Evolutionary conservation across 2,329 filamentous ascomycete genomes (phyloP), one percentile per base, ranked within the genome.

Genomic region (Aspergillus pseudoviridinutans): DNA sequence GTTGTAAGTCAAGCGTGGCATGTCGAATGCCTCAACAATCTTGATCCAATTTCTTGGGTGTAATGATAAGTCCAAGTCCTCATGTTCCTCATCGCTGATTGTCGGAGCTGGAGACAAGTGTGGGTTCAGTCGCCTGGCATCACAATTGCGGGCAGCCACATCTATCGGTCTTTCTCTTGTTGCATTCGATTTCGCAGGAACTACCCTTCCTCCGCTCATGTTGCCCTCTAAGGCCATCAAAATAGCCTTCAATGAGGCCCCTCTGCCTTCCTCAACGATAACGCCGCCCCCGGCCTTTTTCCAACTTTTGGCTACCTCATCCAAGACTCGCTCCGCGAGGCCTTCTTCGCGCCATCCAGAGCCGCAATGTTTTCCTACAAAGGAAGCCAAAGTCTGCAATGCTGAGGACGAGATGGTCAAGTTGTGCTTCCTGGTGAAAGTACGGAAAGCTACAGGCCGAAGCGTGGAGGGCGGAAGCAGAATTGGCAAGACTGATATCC

Each of bases 271-370:
- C 54, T 97, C 91, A 2, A 99, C 90, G 63, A 99, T 96, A 54
- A 96, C 90, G 24, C 90, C 90, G 1, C 91, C 91, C 70, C 90
- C 92, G 58, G 88, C 83, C 64, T 88, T 90, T 78, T 97, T 97
- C 95, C 94, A 99, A 64, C 85, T 84, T 73, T 90, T 89, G 1
- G 94, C 92, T 7, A 92, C 86, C 74, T 97, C 94, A 68, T 99
- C 94, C 38, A 99, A 78, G 12, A 97, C 91, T 64, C 88, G 88
- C 74, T 99, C 95, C 2, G 92, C 94, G 32, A 97, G 80, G 0
- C 95, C 93, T 72, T 96, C 92, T 77, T 97, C 92, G 67, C 93
- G 86, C 94, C 94, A 99, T 87, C 87, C 91, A 57, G 92, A 92
- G 35, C 94, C 94, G 73, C 94, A 99, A 74, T 96, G 89, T 65